Conservation (phyloP, 805 yeast species). For the Sporopachydermia lactativora region DNA sequence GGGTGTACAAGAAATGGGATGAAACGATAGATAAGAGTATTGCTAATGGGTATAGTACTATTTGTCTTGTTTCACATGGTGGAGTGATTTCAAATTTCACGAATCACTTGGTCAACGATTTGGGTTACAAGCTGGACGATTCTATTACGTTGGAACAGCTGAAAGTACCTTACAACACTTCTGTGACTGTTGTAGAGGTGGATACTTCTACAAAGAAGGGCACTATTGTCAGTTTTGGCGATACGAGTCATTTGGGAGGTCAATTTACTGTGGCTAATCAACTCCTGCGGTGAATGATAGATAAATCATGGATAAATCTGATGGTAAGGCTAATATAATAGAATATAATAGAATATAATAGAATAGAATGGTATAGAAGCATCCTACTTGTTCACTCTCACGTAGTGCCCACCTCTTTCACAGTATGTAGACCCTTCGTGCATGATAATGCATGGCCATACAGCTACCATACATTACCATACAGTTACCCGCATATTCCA, state of each 20-base stretch:
- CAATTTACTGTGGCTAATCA: slow-evolving; percentile 37
- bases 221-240: slow-evolving; percentile 41
- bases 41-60: slow-evolving; percentile 16
- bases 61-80: slow-evolving; percentile 63
- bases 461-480: too few relatives aligned
- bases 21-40: slow-evolving; percentile 25
- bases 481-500: too few relatives aligned
- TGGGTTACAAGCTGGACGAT: slow-evolving; percentile 23
- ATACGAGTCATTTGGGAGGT: slow-evolving; percentile 53
- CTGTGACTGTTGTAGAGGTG: slow-evolving; percentile 53
- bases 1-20: slow-evolving; percentile 37
- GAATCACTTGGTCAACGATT: slow-evolving; percentile 31
- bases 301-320: too few relatives aligned
- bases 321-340: too few relatives aligned
- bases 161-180: slow-evolving; percentile 60
- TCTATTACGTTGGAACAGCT: slow-evolving; percentile 27
- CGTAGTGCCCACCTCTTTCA: too few relatives aligned
- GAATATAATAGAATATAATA: too few relatives aligned
- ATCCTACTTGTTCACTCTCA: too few relatives aligned
- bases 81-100: slow-evolving; percentile 58
- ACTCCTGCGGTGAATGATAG: slow-evolving; percentile 23
- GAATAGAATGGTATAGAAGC: too few relatives aligned
- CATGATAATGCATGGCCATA: too few relatives aligned
- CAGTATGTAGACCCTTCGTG: too few relatives aligned
- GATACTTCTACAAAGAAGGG: slow-evolving; percentile 26